These are phyloP conservation scores for Verticillium isaacii DNA, from an alignment of 2,329 filamentous ascomycete genomes.

Conservation along the genomic window DNA sequence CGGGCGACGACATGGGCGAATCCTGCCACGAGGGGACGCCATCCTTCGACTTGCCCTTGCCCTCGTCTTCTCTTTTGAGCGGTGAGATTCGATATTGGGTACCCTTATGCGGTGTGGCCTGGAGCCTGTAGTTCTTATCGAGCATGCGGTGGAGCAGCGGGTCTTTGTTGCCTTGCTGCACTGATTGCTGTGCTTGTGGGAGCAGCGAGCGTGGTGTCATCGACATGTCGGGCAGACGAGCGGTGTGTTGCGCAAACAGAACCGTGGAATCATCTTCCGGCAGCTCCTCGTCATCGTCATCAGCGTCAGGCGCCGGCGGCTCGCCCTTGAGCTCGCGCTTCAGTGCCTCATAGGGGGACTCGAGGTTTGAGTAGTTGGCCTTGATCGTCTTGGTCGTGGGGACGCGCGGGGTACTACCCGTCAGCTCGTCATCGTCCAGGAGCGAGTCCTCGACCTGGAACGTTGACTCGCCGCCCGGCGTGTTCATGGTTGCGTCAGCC, in stretches of 20 bases:
- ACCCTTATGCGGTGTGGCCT: constrained; percentile 77
- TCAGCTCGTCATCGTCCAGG: constrained; percentile 61
- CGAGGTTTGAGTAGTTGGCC: constrained; percentile 58
- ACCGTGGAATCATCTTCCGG: constrained; percentile 40
- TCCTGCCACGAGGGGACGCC: constrained; percentile 42
- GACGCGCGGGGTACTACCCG: constrained; percentile 63
- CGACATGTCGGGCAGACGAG: constrained; percentile 56
- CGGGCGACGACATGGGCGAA: constrained; percentile 67
- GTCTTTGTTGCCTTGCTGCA: constrained; percentile 48
- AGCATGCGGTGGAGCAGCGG: constrained; percentile 85
- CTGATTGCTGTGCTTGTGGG: constrained; percentile 23
- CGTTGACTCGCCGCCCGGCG: constrained; percentile 25
- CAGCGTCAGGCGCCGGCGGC: constrained; percentile 21
- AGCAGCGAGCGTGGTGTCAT: constrained; percentile 57
- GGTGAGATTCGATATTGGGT: constrained; percentile 38
- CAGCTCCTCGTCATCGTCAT: constrained; percentile 24
- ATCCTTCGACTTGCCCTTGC: constrained; percentile 28
- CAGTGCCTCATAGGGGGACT: constrained; percentile 72
- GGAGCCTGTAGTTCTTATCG: constrained; percentile 91
- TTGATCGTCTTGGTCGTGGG: constrained; percentile 45
- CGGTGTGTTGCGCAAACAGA: constrained; percentile 46
- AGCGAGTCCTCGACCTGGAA: constrained; percentile 57
- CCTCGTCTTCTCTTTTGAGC: constrained; percentile 30
- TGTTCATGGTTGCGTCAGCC: constrained; percentile 31
- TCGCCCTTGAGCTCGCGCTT: constrained; percentile 59